Conservation (phyloP, 257 asterid genomes). For the Ajuga chamaepitys region DNA sequence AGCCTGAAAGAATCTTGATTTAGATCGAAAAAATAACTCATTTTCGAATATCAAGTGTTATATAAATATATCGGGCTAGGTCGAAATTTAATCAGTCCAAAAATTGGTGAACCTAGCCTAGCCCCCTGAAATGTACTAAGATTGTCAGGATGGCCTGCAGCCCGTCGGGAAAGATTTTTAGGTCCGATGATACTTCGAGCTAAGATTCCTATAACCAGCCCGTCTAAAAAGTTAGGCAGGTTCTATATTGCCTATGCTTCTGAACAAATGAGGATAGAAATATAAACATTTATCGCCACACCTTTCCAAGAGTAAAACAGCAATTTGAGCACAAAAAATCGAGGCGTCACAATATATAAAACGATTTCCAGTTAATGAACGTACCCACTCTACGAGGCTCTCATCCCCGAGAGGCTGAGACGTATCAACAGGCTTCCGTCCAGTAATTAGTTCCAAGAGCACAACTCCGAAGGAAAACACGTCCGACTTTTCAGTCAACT, state of each 20-base stretch:
- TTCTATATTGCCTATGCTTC: too few species aligned
- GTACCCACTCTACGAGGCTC: constrained; percentile 95
- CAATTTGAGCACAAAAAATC: too few species aligned
- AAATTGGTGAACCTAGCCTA: too few species aligned
- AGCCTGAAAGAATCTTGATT: constrained; percentile 46
- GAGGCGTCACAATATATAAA: neutral
- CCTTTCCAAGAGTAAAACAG: neutral
- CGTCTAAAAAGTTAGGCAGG: too few species aligned
- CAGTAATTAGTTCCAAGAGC: constrained; percentile 78
- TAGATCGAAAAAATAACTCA: neutral
- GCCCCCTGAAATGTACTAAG: too few species aligned
- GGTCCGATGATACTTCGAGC: too few species aligned
- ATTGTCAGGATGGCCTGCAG: too few species aligned
- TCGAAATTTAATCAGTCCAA: too few species aligned
- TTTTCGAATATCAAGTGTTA: neutral
- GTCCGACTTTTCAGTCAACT: constrained; percentile 82
- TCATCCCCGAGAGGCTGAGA: constrained; percentile 90
- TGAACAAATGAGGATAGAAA: too few species aligned
- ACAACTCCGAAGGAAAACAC: constrained; percentile 89
- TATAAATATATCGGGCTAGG: neutral
- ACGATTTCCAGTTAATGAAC: constrained; percentile 16
- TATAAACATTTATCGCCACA: too few species aligned
- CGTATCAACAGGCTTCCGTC: constrained; percentile 90
- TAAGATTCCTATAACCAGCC: too few species aligned
- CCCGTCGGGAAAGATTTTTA: too few species aligned